Percentiles rank a stretch among this genome's conserved stretches.
These are phyloP conservation scores for Ustilago hordei DNA, from an alignment of 1,284 basidiomycete genomes.

Conservation along the genomic window DNA sequence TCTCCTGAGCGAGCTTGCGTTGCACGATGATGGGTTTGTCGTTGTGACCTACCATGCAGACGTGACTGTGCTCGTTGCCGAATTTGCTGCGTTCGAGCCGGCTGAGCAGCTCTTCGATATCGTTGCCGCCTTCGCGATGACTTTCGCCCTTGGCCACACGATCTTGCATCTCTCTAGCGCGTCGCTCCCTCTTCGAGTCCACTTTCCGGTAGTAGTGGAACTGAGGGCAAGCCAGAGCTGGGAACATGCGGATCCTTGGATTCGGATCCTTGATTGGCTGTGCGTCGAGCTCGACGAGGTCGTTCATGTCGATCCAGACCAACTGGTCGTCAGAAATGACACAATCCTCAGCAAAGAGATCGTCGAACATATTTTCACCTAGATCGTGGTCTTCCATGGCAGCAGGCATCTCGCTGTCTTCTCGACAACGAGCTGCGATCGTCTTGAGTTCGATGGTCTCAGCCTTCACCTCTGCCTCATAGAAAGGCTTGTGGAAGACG, in stretches of 20 bases:
- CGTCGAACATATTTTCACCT: constrained; percentile 56
- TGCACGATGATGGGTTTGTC: constrained; percentile 79
- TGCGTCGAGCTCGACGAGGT: constrained; percentile 83
- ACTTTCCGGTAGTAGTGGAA: constrained; percentile 78
- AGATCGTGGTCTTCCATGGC: constrained; percentile 62
- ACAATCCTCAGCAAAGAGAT: constrained; percentile 45
- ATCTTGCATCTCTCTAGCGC: constrained; percentile 63
- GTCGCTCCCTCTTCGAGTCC: constrained; percentile 72
- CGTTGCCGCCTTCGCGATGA: constrained; percentile 2
- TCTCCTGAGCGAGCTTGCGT: constrained; percentile 75
- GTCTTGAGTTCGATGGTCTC: constrained; percentile 83
- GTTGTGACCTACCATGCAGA: constrained; percentile 75
- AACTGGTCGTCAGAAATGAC: constrained; percentile 49
- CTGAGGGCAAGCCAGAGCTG: constrained; percentile 81
- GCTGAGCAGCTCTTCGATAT: constrained; percentile 35
- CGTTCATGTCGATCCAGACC: constrained; percentile 82
- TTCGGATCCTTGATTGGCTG: constrained; percentile 71
- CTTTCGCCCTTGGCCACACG: not conserved
- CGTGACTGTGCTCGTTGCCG: constrained; percentile 85
- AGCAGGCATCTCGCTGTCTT: constrained; percentile 27
- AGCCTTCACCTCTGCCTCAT: constrained; percentile 88
- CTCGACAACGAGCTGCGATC: constrained; percentile 79
- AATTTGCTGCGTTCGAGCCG: constrained; percentile 76
- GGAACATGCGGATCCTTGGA: constrained; percentile 77
- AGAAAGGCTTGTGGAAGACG: constrained; percentile 82